phyloP scores from a whole-genome alignment of 306 rosid species.

The Datisca glomerata region DNA sequence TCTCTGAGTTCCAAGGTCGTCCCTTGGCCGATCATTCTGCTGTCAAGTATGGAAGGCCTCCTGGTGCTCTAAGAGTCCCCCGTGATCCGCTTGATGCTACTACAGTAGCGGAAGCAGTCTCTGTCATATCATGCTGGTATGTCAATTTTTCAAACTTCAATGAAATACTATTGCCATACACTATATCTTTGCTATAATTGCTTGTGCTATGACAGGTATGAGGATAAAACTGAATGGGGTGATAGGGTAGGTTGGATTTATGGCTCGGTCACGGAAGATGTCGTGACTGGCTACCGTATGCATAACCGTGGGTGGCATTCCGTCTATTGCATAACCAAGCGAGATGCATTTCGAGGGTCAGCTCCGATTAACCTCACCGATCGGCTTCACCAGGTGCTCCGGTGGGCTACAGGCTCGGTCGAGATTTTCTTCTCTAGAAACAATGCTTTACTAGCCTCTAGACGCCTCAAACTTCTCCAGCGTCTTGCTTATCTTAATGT shows the following conservation, averaged over 20 bases:
- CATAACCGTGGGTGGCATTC: constrained; percentile 52
- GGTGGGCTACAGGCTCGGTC: constrained; percentile 46
- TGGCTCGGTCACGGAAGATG: constrained; percentile 45
- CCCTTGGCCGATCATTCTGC: constrained; percentile 80
- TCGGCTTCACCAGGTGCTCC: constrained; percentile 47
- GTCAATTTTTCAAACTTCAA: neutral
- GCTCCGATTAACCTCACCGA: constrained; percentile 51
- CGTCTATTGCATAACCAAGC: constrained; percentile 34
- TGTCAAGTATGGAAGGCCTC: constrained; percentile 57
- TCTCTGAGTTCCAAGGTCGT: constrained; percentile 66
- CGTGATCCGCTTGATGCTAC: constrained; percentile 75
- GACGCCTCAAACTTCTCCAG: constrained; percentile 26
- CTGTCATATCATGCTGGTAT: constrained; percentile 81
- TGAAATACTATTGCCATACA: neutral
- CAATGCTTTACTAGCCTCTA: constrained; percentile 29
- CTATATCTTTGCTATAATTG: neutral
- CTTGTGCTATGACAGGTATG: constrained; percentile 21
- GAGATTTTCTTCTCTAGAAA: constrained; percentile 47
- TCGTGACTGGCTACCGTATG: constrained; percentile 45
- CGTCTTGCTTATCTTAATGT: constrained; percentile 39
- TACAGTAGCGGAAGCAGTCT: constrained; percentile 72
- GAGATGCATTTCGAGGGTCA: constrained; percentile 43
- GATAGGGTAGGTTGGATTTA: constrained; percentile 47
- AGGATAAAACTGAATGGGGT: constrained; percentile 50
- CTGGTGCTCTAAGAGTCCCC: constrained; percentile 54